Conservation (phyloP, 2,329 filamentous ascomycete species). For the Colletotrichum kahawae region DNA sequence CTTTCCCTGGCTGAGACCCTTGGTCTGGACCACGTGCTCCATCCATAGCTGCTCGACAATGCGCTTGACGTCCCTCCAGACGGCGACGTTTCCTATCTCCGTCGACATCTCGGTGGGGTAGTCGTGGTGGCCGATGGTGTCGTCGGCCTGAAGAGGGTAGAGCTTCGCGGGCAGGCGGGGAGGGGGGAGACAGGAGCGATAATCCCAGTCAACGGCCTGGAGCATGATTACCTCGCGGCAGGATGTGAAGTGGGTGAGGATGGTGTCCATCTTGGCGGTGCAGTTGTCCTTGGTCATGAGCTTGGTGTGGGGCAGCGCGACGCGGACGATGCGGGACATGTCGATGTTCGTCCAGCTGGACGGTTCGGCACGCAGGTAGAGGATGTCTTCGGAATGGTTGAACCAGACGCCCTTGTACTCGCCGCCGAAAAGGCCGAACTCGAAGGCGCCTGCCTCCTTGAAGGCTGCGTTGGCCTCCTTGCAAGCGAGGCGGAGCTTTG, state of each 20-base stretch:
- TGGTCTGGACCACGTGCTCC: not conserved
- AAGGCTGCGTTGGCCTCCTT: conserved; percentile 16
- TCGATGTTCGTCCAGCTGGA: conserved; percentile 11
- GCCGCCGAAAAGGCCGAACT: conserved; percentile 20
- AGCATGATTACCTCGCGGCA: conserved; percentile 18
- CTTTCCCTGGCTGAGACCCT: not conserved
- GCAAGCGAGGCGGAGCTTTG: conserved; percentile 18
- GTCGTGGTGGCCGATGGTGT: conserved; percentile 11
- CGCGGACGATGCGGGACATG: conserved; percentile 10
- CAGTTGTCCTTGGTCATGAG: conserved; percentile 4
- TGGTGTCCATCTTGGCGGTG: not conserved
- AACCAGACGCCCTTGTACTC: conserved; percentile 20
- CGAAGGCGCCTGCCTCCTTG: conserved; percentile 10
- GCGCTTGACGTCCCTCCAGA: conserved; percentile 15
- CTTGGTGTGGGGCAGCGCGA: conserved; percentile 13
- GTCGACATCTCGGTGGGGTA: conserved; percentile 4
- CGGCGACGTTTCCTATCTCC: not conserved
- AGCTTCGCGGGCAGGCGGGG: not conserved
- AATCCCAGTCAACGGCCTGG: conserved; percentile 11
- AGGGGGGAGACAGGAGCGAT: not conserved
- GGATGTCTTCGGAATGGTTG: conserved; percentile 20
- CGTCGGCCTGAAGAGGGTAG: not conserved
- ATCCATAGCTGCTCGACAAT: conserved; percentile 2
- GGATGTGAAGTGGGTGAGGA: conserved; percentile 6
- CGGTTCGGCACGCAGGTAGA: conserved; percentile 3